A percentile compares a stretch with the other conserved stretches of the same genome.
These are phyloP conservation scores for Boletus tylopilopsis DNA, from an alignment of 768 basidiomycete genomes.

Conservation along the genomic window DNA sequence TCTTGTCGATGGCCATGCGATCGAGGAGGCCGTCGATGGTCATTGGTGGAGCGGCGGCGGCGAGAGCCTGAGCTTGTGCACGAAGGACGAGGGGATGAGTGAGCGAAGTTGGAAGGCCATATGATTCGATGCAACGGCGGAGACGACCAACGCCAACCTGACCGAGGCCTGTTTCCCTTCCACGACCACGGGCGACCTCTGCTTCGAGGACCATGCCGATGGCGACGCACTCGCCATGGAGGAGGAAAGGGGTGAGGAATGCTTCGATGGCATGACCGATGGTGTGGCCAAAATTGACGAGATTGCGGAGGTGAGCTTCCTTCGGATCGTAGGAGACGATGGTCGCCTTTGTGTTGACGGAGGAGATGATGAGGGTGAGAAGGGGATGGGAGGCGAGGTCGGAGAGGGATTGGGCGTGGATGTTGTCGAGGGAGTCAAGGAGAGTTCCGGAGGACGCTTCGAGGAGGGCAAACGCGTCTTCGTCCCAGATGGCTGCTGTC, in stretches of 20 bases:
- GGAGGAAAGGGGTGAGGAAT: conserved; percentile 85
- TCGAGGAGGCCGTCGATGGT: conserved; percentile 81
- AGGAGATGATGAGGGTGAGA: conserved; percentile 87
- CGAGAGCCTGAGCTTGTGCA: conserved; percentile 16
- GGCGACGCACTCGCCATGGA: conserved; percentile 95
- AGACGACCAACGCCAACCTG: conserved; percentile 93
- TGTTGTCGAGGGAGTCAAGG: conserved; percentile 74
- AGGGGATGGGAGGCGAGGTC: conserved; percentile 83
- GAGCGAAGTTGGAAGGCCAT: conserved; percentile 84
- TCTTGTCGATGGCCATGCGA: conserved; percentile 97
- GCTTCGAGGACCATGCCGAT: conserved; percentile 97
- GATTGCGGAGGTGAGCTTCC: conserved; percentile 94
- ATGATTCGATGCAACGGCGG: conserved; percentile 81
- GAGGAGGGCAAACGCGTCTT: conserved; percentile 80
- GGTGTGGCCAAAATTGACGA: conserved; percentile 98
- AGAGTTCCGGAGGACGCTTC: conserved; percentile 86
- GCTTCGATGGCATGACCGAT: conserved; percentile 99
- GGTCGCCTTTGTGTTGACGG: conserved; percentile 93
- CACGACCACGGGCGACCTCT: conserved; percentile 86
- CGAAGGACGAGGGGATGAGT: conserved; percentile 67
- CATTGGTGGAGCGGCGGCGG: conserved; percentile 17
- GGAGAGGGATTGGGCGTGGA: conserved; percentile 46
- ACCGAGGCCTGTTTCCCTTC: conserved; percentile 54
- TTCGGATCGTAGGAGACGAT: conserved; percentile 97
- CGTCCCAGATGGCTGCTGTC: conserved; percentile 99